phyloP scores from a whole-genome alignment of 257 asterid genomes.

The Marsdenia floribunda region DNA sequence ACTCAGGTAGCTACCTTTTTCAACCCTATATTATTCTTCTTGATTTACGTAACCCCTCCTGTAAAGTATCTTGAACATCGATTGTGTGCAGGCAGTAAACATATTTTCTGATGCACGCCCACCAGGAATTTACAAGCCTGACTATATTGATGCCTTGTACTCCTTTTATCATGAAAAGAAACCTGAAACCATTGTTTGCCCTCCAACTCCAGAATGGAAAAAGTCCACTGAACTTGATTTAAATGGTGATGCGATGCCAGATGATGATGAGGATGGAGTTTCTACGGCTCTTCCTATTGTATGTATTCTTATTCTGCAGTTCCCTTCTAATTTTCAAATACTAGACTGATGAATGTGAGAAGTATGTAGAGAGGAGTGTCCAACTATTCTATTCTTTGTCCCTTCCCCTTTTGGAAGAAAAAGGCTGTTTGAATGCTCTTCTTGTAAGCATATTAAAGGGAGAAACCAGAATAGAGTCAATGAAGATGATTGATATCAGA shows the following conservation, averaged over 20 bases:
- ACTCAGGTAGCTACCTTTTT: constrained; percentile 55
- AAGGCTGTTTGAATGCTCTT: too few species aligned
- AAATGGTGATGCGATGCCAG: constrained; percentile 95
- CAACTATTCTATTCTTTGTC: not conserved
- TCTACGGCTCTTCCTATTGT: constrained; percentile 54
- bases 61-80: constrained; percentile 1
- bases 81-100: constrained; percentile 63
- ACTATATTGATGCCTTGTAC: constrained; percentile 80
- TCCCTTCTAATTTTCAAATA: not conserved
- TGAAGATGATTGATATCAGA: not conserved
- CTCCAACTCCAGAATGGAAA: constrained; percentile 93
- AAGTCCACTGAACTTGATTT: constrained; percentile 86
- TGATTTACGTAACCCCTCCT: not conserved
- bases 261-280: constrained; percentile 89
- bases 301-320: constrained; percentile 18
- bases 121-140: constrained; percentile 94
- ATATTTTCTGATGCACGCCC: constrained; percentile 86
- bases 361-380: not conserved
- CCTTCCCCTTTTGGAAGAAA: not conserved
- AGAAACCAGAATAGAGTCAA: not conserved
- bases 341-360: not conserved
- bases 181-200: constrained; percentile 73
- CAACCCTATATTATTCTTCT: constrained; percentile 1
- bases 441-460: not conserved
- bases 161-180: constrained; percentile 88